Conservation (phyloP, 2,329 filamentous ascomycete genomes). For the Aspergillus luchuensis region DNA sequence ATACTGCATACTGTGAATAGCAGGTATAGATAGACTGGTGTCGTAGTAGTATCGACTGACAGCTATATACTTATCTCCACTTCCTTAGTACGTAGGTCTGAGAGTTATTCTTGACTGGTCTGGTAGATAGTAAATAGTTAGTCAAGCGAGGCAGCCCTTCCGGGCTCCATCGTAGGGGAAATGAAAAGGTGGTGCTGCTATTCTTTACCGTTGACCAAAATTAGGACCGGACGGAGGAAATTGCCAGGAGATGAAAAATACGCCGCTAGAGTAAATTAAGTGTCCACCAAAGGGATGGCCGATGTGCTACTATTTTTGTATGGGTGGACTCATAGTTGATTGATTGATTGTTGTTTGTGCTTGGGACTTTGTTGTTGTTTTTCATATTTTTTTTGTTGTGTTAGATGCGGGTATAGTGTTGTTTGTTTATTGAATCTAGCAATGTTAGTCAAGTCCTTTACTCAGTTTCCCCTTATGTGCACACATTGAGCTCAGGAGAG, state of each 20-base stretch:
- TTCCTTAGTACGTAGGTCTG: background rate
- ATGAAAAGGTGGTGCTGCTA: background rate
- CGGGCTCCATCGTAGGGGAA: too few relatives aligned
- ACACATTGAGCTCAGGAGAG: too few relatives aligned
- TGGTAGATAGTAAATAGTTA: too few relatives aligned
- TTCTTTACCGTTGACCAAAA: constrained; percentile 3
- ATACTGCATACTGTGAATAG: background rate
- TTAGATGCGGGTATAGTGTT: background rate
- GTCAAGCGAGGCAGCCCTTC: too few relatives aligned
- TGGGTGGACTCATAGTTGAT: background rate
- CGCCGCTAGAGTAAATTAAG: constrained; percentile 6
- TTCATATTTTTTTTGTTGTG: background rate
- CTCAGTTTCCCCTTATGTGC: too few relatives aligned
- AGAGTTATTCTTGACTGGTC: background rate
- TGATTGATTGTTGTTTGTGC: background rate
- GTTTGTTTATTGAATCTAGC: background rate
- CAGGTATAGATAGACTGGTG: background rate
- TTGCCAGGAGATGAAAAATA: background rate
- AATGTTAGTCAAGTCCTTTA: too few relatives aligned
- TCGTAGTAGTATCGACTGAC: background rate
- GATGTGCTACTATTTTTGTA: background rate
- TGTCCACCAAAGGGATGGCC: constrained; percentile 1
- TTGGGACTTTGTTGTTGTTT: background rate
- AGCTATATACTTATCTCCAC: background rate
- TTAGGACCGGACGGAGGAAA: background rate